phyloP scores from a whole-genome alignment of 306 rosid genomes.

The Gynostemma pentaphyllum region DNA sequence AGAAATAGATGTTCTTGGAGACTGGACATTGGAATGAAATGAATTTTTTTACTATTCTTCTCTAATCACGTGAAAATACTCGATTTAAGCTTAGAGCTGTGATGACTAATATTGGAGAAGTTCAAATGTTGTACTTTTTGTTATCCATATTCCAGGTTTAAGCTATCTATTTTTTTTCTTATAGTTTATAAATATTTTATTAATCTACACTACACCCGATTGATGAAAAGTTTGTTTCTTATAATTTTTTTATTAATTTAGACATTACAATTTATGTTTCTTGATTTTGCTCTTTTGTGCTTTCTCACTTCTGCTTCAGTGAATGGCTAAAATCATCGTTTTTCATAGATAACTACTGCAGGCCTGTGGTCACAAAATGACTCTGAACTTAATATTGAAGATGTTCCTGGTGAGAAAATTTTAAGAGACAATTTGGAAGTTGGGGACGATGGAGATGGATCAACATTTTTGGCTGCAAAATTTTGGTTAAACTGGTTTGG shows the following conservation, averaged over 20 bases:
- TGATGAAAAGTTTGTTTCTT: no score
- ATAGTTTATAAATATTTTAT: neutral
- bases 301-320: neutral
- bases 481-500: slow-evolving; percentile 72
- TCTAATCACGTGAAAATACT: neutral
- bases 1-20: neutral
- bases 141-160: neutral
- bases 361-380: slow-evolving; percentile 75
- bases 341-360: slow-evolving; percentile 57
- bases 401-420: slow-evolving; percentile 24
- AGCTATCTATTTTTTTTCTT: neutral
- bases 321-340: slow-evolving; percentile 2
- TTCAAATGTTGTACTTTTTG: neutral
- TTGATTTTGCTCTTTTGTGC: neutral
- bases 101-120: neutral
- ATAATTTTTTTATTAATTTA: no score
- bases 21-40: neutral
- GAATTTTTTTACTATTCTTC: neutral
- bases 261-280: neutral
- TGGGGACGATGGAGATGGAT: slow-evolving; percentile 48
- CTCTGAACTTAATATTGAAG: slow-evolving; percentile 33
- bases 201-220: no score
- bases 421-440: slow-evolving; percentile 33
- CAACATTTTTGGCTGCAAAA: slow-evolving; percentile 47
- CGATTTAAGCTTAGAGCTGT: neutral